A percentile compares a stretch with the other conserved stretches of the same genome.
phyloP scores from a whole-genome alignment of 2,329 filamentous ascomycete genomes.

The Lachnellula arida region DNA sequence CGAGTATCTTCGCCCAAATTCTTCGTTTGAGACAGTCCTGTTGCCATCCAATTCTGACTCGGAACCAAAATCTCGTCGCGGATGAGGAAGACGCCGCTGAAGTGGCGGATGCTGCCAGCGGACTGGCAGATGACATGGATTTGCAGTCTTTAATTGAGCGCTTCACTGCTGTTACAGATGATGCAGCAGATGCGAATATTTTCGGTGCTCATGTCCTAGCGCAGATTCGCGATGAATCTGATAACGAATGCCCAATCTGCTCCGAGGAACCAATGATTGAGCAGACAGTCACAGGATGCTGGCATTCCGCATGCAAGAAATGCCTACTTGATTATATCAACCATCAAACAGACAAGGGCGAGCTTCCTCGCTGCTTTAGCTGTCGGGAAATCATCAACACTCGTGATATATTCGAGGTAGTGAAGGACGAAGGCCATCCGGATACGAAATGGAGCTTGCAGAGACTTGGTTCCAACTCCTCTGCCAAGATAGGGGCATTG shows the following conservation, averaged over 20 bases:
- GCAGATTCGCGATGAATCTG: constrained; percentile 85
- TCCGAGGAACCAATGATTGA: constrained; percentile 94
- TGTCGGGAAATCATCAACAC: constrained; percentile 79
- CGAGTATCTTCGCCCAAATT: constrained; percentile 96
- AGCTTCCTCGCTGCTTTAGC: constrained; percentile 79
- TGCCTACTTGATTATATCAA: constrained; percentile 88
- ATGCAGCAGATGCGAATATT: constrained; percentile 56
- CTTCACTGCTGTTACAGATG: constrained; percentile 68
- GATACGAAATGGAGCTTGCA: constrained; percentile 56
- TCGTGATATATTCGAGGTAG: constrained; percentile 86
- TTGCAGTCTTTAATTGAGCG: constrained; percentile 77
- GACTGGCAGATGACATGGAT: constrained; percentile 93
- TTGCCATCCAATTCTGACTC: constrained; percentile 85
- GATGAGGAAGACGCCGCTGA: constrained; percentile 82
- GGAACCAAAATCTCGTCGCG: constrained; percentile 76
- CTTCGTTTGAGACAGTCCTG: constrained; percentile 88
- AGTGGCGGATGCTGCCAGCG: constrained; percentile 72
- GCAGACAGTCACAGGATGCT: constrained; percentile 91
- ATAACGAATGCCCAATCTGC: constrained; percentile 90
- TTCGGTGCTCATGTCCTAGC: constrained; percentile 85
- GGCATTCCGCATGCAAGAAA: constrained; percentile 94
- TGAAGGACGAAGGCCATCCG: constrained; percentile 66
- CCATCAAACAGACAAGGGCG: constrained; percentile 73
- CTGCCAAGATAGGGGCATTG: constrained; percentile 81
- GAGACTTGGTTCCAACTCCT: constrained; percentile 62